These are phyloP conservation scores for Diaporthe vaccinii DNA, from an alignment of 2,329 filamentous ascomycete species.

Conservation along the genomic window DNA sequence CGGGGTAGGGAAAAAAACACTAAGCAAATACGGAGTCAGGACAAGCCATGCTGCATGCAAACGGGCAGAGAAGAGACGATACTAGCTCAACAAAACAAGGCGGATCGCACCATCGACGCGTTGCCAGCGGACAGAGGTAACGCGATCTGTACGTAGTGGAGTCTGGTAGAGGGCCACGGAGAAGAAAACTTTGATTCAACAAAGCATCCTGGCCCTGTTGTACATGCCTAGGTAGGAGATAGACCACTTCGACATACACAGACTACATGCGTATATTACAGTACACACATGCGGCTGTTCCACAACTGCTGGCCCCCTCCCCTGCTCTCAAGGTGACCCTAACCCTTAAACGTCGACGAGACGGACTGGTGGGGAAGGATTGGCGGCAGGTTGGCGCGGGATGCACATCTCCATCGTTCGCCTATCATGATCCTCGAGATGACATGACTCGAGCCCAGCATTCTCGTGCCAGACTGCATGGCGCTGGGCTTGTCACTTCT, in stretches of 20 bases:
- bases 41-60: conserved; percentile 11
- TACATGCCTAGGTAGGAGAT: neutral
- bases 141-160: conserved; percentile 29
- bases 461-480: conserved; percentile 10
- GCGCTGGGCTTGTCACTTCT: neutral
- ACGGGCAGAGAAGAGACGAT: neutral
- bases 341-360: neutral
- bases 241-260: neutral
- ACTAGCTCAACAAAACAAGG: conserved; percentile 9
- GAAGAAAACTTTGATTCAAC: conserved; percentile 28
- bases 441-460: conserved; percentile 23
- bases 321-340: neutral
- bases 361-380: neutral
- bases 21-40: neutral
- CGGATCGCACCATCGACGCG: conserved; percentile 29
- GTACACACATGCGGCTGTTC: neutral
- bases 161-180: conserved; percentile 1
- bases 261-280: neutral
- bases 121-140: conserved; percentile 32
- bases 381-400: conserved; percentile 1
- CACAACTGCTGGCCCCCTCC: neutral
- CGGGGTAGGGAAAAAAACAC: neutral
- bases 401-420: conserved; percentile 11
- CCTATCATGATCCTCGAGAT: conserved; percentile 18
- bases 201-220: conserved; percentile 18